Percentiles rank a stretch among this genome's conserved stretches.
These are phyloP conservation scores for Pachysandra terminalis DNA, from an alignment of 164 flowering plant genomes.

Conservation along the genomic window DNA sequence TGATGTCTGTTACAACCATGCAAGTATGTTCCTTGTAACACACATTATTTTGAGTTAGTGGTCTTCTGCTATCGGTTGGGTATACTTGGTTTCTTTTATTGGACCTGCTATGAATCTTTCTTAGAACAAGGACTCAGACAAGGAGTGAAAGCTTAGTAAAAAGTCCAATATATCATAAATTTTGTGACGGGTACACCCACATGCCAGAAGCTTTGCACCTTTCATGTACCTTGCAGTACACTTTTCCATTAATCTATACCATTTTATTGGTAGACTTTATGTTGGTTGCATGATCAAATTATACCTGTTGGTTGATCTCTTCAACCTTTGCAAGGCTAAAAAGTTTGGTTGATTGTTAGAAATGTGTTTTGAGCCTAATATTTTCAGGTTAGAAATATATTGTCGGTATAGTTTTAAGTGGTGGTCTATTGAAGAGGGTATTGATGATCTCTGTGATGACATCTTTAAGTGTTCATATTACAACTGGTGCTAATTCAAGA, in stretches of 20 bases:
- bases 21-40: slow-evolving; percentile 35
- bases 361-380: neutral
- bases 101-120: neutral
- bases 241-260: neutral
- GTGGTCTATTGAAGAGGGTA: too few species aligned
- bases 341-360: neutral
- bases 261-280: neutral
- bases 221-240: neutral
- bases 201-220: neutral
- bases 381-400: neutral
- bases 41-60: neutral
- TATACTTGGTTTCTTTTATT: neutral
- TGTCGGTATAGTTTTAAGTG: neutral
- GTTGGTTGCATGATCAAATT: neutral
- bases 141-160: neutral
- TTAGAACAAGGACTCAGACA: neutral
- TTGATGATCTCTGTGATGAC: too few species aligned
- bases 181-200: neutral
- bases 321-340: neutral
- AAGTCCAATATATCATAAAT: too few species aligned
- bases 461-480: too few species aligned
- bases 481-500: too few species aligned
- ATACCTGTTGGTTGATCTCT: neutral
- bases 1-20: slow-evolving; percentile 67
- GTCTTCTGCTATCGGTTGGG: neutral